Conservation (phyloP, 192 early-diverging fungal species). For the Entomortierella beljakovae region DNA sequence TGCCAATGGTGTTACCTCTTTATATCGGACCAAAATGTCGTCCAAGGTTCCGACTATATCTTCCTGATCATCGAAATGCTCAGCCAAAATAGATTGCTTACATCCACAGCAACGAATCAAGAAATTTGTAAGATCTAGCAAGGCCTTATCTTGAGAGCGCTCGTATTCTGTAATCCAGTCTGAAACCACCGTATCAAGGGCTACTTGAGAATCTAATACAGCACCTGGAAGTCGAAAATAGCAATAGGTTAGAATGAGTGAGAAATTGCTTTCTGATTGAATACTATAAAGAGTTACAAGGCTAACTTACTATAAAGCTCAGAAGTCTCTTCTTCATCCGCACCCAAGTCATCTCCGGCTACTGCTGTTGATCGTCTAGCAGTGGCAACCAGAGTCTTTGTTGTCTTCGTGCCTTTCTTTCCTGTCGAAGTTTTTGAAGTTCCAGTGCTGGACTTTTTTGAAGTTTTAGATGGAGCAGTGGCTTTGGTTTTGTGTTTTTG, state of each 20-base stretch:
- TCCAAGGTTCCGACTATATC: slow-evolving; percentile 64
- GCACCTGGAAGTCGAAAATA: slow-evolving; percentile 21
- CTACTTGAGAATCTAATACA: slow-evolving; percentile 59
- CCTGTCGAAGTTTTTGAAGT: not conserved
- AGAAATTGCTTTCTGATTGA: too few species aligned
- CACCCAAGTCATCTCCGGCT: not conserved
- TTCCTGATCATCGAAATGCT: slow-evolving; percentile 59
- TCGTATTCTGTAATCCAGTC: slow-evolving; percentile 82
- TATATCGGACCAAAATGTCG: slow-evolving; percentile 68
- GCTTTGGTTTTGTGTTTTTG: slow-evolving; percentile 11
- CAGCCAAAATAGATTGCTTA: slow-evolving; percentile 7
- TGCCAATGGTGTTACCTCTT: slow-evolving; percentile 56
- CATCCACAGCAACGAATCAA: slow-evolving; percentile 65
- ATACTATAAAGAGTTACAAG: not conserved
- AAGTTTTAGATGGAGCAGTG: not conserved
- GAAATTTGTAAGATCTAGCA: slow-evolving; percentile 83
- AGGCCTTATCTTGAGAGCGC: slow-evolving; percentile 61
- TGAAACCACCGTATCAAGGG: slow-evolving; percentile 69
- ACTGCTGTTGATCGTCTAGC: not conserved
- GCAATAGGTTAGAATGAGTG: too few species aligned
- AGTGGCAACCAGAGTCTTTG: not conserved
- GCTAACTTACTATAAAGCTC: slow-evolving; percentile 28
- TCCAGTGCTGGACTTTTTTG: slow-evolving; percentile 14
- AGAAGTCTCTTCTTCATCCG: slow-evolving; percentile 13
- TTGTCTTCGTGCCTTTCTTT: not conserved